Evolutionary conservation across 2,329 filamentous ascomycete species (phyloP).

Genomic region (Fusarium oxysporum): DNA sequence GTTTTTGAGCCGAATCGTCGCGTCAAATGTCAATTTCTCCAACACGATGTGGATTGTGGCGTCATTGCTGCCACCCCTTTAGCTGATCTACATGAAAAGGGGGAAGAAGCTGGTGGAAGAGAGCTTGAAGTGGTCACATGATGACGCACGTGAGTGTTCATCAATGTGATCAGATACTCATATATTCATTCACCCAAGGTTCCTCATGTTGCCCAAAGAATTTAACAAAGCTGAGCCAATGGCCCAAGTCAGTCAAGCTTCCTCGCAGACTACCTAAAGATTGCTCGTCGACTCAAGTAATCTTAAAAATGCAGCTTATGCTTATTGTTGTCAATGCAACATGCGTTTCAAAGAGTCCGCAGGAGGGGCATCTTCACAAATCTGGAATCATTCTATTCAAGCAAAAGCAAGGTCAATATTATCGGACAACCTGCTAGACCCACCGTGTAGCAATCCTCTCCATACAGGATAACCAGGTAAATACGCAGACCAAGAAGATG

Average conservation of each 20-base stretch:
- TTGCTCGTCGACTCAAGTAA: not conserved
- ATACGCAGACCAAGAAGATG: not conserved
- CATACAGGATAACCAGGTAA: not conserved
- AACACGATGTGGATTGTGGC: constrained; percentile 18
- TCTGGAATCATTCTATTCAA: not conserved
- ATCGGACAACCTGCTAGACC: not conserved
- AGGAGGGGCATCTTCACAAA: not conserved
- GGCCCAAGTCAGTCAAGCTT: not conserved
- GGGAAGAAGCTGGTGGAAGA: constrained; percentile 12
- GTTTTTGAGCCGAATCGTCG: not conserved
- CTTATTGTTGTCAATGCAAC: not conserved
- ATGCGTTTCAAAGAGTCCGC: not conserved
- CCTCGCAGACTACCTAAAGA: not conserved
- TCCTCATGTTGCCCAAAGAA: not conserved
- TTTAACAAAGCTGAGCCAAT: not conserved
- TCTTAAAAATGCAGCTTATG: not conserved
- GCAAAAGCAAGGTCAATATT: not conserved
- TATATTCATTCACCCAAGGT: not conserved
- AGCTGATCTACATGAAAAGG: constrained; percentile 11
- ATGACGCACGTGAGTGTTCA: not conserved
- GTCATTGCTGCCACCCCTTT: constrained; percentile 28
- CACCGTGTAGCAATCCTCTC: not conserved
- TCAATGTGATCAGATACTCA: not conserved
- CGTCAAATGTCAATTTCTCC: not conserved
- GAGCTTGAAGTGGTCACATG: constrained; percentile 10